A percentile compares a stretch with the other conserved stretches of the same genome.
These are phyloP conservation scores for Carex kokanica DNA, from an alignment of 176 grass and related monocot species.

Conservation along the genomic window DNA sequence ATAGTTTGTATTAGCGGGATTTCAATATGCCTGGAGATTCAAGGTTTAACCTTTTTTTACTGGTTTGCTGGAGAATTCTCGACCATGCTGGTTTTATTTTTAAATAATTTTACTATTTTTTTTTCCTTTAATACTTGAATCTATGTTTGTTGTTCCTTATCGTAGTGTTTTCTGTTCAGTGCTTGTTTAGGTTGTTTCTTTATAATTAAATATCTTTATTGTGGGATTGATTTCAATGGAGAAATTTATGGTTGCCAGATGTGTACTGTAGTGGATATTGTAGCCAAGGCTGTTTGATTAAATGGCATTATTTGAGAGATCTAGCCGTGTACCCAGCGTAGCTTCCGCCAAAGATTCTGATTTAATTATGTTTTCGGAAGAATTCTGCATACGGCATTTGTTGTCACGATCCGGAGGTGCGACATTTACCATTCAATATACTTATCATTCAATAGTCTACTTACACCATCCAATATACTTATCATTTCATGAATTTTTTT, in stretches of 20 bases:
- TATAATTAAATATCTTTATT: neutral
- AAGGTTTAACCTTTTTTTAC: constrained; percentile 29
- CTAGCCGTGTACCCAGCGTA: too few species aligned
- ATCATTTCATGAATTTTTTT: too few species aligned
- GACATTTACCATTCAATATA: too few species aligned
- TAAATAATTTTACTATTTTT: constrained; percentile 19
- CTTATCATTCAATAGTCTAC: too few species aligned
- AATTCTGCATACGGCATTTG: too few species aligned
- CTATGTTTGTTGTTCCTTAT: neutral
- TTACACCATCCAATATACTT: too few species aligned
- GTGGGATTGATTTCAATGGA: neutral
- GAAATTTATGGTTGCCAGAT: neutral
- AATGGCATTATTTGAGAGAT: neutral
- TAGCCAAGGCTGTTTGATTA: neutral
- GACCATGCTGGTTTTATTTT: constrained; percentile 6
- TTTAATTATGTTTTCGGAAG: too few species aligned
- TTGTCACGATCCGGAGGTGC: too few species aligned
- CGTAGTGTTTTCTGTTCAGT: neutral
- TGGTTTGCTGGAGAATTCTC: constrained; percentile 26
- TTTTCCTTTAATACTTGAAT: constrained; percentile 5
- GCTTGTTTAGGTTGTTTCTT: neutral
- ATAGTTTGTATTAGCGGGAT: constrained; percentile 23
- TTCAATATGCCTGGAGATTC: constrained; percentile 24
- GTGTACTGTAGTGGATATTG: neutral
- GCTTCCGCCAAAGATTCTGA: too few species aligned